These are phyloP conservation scores for Butyriboletus appendiculatus DNA, from an alignment of 1,284 basidiomycete species.

Conservation along the genomic window DNA sequence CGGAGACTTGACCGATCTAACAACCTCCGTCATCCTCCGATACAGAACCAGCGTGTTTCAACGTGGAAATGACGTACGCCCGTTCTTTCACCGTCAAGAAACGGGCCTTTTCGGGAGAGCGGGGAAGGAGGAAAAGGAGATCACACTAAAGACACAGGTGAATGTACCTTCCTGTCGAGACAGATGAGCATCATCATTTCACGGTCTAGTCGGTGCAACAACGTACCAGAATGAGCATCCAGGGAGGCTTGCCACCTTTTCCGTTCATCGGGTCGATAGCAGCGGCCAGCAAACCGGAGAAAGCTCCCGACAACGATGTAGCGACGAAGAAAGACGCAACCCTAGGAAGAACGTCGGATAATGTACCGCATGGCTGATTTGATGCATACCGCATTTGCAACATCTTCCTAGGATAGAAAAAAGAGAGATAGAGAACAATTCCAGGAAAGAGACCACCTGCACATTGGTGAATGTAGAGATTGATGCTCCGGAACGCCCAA, in stretches of 20 bases:
- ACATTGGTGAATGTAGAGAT: too few species aligned
- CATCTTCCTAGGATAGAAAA: constrained; percentile 57
- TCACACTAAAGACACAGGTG: constrained; percentile 47
- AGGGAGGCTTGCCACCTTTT: constrained; percentile 46
- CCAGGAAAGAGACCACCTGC: constrained; percentile 61
- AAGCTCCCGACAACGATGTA: constrained; percentile 59
- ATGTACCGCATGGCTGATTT: neutral
- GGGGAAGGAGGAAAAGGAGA: constrained; percentile 52
- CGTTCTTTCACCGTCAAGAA: constrained; percentile 47
- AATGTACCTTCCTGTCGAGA: constrained; percentile 49
- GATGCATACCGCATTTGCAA: constrained; percentile 52
- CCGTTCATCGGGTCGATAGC: constrained; percentile 58
- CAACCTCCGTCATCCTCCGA: constrained; percentile 40
- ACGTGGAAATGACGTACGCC: constrained; percentile 33
- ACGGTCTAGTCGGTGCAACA: neutral
- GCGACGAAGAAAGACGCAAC: constrained; percentile 55
- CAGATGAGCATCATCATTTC: neutral
- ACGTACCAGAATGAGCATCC: constrained; percentile 63
- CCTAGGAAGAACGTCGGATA: constrained; percentile 28
- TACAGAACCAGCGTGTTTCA: constrained; percentile 36
- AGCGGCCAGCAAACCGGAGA: constrained; percentile 64
- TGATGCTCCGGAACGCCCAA: too few species aligned
- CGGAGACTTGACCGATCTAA: constrained; percentile 38
- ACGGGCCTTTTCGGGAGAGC: constrained; percentile 45
- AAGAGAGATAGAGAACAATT: constrained; percentile 57